Base-by-base conservation (phyloP, 2,329 filamentous ascomycete species). In the Colletotrichum tamarilloi region DNA sequence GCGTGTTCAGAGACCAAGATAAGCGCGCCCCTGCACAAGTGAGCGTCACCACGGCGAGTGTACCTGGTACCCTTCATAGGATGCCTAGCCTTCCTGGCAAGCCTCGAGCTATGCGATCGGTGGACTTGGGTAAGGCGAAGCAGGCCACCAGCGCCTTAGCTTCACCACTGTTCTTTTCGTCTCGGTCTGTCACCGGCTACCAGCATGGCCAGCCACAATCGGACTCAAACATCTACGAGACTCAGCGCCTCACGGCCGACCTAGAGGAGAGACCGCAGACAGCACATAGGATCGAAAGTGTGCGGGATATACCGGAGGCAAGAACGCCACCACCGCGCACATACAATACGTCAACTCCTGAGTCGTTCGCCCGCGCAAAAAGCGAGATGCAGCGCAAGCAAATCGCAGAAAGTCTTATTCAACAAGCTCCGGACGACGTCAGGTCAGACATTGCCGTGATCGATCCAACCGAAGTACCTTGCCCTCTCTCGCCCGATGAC, bases 1-100 rank as follows among this genome's bases (percentile, higher is more conserved):
- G 88, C 75, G 76, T 89, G 3, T 91, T 92, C 65, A 84, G 85
- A 26, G 90, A 85, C 65, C 83, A 86, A 11, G 91, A 94, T 78
- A 91, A 92, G 76, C 91, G 93, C 73, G 89, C 88, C 2, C 87
- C 88, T 53, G 86, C 93, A 1, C 91, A 89, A 75, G 86, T 95
- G 2, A 90, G 89, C 4, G 77, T 94, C 30, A 93, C 88, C 79
- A 90, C 87, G 4, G 87, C 91, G 1, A 84, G 88, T 26, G 92
- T 89, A 1, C 87, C 91, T 4, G 93, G 93, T 70, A 91, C 79
- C 80, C 86, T 86, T 76, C 91, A 85, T 77, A 84, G 80, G 80
- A 62, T 49, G 35, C 73, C 63, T 74, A 76, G 59, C 46, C 32
- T 49, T 38, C 74, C 63, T 74, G 75, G 59, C 46, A 67, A 79